phyloP scores from a whole-genome alignment of 73 alveolate species.

The Paraurostyla sp. region DNA sequence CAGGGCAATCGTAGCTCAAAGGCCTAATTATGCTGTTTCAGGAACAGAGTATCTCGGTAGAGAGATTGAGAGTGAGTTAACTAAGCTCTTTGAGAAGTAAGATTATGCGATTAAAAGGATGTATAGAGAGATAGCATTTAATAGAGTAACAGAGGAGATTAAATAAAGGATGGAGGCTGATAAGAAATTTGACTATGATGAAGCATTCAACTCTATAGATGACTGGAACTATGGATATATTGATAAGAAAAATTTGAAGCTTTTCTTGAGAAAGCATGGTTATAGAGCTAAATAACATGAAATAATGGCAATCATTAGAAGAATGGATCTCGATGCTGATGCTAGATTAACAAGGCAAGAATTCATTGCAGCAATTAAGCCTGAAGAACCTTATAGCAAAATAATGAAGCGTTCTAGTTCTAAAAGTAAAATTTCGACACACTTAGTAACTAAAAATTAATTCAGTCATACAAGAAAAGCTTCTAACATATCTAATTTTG shows the following conservation, averaged over 20 bases:
- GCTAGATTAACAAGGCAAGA: slow-evolving; percentile 52
- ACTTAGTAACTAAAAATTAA: too few species aligned
- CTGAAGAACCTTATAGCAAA: slow-evolving; percentile 69
- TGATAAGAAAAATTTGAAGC: slow-evolving; percentile 31
- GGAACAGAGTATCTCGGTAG: slow-evolving; percentile 9
- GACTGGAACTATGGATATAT: slow-evolving; percentile 59
- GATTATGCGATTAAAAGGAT: not conserved
- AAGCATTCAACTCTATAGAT: slow-evolving; percentile 58
- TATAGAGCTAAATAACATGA: not conserved
- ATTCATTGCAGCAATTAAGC: slow-evolving; percentile 38
- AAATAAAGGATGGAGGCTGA: slow-evolving; percentile 13
- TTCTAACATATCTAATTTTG: not conserved
- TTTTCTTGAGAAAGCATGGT: slow-evolving; percentile 47
- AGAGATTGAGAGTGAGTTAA: slow-evolving; percentile 40
- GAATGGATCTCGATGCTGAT: slow-evolving; percentile 72
- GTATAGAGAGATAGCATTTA: slow-evolving; percentile 41
- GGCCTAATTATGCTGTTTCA: slow-evolving; percentile 41
- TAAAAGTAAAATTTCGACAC: not conserved
- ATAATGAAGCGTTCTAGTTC: slow-evolving; percentile 20
- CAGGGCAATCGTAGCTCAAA: slow-evolving; percentile 9
- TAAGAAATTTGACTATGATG: not conserved
- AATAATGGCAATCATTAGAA: slow-evolving; percentile 59
- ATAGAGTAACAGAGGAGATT: slow-evolving; percentile 11
- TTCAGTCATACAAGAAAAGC: not conserved
- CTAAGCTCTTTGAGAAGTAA: slow-evolving; percentile 61